Base-by-base conservation (phyloP, 2,329 filamentous ascomycete species). In the Podosphaera xanthii region DNA sequence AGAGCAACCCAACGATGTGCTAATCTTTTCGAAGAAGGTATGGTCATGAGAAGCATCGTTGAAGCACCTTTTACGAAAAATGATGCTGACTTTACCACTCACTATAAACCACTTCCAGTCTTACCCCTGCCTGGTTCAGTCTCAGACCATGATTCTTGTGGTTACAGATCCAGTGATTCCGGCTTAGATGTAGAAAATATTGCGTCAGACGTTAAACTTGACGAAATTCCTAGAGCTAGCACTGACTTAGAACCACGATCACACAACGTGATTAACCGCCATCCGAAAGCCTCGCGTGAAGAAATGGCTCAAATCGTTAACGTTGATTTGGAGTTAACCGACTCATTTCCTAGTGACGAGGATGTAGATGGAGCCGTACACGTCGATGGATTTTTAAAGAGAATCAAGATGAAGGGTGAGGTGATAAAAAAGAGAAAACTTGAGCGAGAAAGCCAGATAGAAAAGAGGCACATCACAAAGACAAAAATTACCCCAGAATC, bases 1-100 rank as follows among this genome's bases (percentile, higher is more conserved):
- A 79, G 86, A 36, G 79, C 88, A 0, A 78, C 84, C 1, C 76
- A 82, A 66, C 78, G 91, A 56, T 97, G 90, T 66, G 80, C 84
- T 2, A 73, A 78, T 53, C 72, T 95, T 0, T 95, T 96, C 65
- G 78, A 77, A 0, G 79, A 92, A 70, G 73, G 77, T 33, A 88
- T 92, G 78, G 71, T 73, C 1, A 72, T 57, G 76, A 76, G 63
- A 57, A 63, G 54, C 2, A 60, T 68, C 57, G 4, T 58, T 35
- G 66, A 66, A 54, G 60, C 57, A 6, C 62, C 64, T 9, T 64
- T 59, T 8, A 35, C 22, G 2, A 59, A 46, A 7, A 60, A 62
- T 9, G 60, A 54, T 14, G n/a, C 52, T 1, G 63, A 65, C 46
- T 50, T 50, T 0, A 30, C 63, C 8, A 62, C 53, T 4, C 58